Evolutionary conservation across 1,284 basidiomycete species (phyloP).

Genomic region (Trichosporon ovoides): DNA sequence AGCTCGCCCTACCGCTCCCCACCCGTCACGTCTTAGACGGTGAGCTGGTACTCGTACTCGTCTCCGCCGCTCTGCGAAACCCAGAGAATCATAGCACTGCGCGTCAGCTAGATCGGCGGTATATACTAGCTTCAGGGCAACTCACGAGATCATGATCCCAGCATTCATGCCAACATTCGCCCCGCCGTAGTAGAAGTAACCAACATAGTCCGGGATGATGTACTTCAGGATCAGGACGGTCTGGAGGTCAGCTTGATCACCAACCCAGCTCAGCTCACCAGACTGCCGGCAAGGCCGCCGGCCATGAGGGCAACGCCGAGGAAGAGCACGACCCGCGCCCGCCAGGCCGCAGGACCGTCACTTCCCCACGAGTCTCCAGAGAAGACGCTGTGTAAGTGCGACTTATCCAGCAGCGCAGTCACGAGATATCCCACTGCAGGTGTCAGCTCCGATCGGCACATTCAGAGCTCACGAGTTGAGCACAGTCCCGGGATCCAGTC

Average conservation of each 20-base stretch:
- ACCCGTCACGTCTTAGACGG: conserved; percentile 35
- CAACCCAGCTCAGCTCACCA: conserved; percentile 57
- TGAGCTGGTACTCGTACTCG: conserved; percentile 50
- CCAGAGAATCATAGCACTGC: conserved; percentile 49
- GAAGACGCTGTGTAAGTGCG: conserved; percentile 75
- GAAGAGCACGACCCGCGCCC: conserved; percentile 83
- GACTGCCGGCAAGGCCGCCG: conserved; percentile 86
- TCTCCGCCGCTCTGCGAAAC: conserved; percentile 47
- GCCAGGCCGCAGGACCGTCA: conserved; percentile 78
- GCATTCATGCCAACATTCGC: conserved; percentile 91
- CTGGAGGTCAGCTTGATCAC: conserved; percentile 49
- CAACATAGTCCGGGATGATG: conserved; percentile 67
- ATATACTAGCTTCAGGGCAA: not conserved
- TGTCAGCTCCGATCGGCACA: too few species aligned
- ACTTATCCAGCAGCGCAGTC: conserved; percentile 92
- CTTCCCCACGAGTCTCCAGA: conserved; percentile 54
- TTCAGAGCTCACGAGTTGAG: conserved; percentile 63
- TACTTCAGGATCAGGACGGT: conserved; percentile 91
- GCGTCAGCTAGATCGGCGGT: conserved; percentile 3
- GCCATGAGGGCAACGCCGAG: conserved; percentile 96
- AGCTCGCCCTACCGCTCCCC: not conserved
- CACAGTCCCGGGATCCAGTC: conserved; percentile 96
- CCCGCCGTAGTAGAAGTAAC: conserved; percentile 86
- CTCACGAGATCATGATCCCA: conserved; percentile 69
- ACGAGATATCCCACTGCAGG: conserved; percentile 78